Evolutionary conservation across 441 rosid genomes (phyloP).

Genomic region (Adansonia rubrostipa): DNA sequence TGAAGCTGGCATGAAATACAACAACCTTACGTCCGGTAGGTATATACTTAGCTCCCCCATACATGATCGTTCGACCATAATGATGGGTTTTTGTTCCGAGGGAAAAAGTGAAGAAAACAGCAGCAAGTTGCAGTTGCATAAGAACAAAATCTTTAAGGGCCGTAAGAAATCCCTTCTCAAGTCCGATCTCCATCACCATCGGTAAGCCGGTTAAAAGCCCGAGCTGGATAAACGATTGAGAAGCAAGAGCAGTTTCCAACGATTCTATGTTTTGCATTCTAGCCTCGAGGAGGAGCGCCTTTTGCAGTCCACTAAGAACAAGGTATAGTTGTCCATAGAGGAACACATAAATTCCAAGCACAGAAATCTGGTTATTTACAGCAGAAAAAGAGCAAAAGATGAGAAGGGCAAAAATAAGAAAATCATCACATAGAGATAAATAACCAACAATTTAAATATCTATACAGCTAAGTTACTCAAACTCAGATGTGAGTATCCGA

Average conservation of each 20-base stretch:
- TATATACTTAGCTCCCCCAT: conserved; percentile 95
- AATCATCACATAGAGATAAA: neutral
- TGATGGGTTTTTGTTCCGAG: conserved; percentile 91
- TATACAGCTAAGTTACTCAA: neutral
- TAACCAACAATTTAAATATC: neutral
- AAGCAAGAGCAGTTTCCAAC: conserved; percentile 94
- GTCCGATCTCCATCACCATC: conserved; percentile 98
- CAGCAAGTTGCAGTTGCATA: conserved; percentile 96
- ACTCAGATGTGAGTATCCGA: too few species aligned
- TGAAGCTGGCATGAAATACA: conserved; percentile 92
- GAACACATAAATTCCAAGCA: conserved; percentile 84
- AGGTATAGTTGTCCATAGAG: conserved; percentile 97
- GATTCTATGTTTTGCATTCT: conserved; percentile 81
- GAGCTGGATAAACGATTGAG: conserved; percentile 96
- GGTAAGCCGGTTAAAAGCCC: conserved; percentile 97
- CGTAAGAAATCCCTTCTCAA: conserved; percentile 91
- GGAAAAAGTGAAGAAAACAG: conserved; percentile 98
- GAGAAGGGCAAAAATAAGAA: conserved; percentile 14
- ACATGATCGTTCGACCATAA: conserved; percentile 86
- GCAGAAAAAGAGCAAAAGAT: conserved; percentile 15
- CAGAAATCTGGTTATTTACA: conserved; percentile 64
- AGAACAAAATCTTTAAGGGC: conserved; percentile 95
- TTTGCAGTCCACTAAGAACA: conserved; percentile 93
- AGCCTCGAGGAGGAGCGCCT: conserved; percentile 76
- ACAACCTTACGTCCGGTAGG: conserved; percentile 97